Base-by-base conservation (phyloP, 1,139 yeast species). In the Blastobotrys capitulatus region DNA sequence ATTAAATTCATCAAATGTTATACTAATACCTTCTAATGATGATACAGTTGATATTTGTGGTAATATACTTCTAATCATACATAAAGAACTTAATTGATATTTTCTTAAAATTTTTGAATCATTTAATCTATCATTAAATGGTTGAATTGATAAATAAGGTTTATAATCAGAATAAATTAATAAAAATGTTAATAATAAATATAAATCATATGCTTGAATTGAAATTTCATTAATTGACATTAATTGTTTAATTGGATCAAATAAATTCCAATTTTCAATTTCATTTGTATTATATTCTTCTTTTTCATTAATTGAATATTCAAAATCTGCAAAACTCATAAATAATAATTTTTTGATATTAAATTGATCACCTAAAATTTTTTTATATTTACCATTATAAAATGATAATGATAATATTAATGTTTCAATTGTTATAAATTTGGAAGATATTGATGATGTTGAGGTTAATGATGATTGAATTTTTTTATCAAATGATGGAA, bases 381-480 rank as follows among this genome's bases (percentile, higher is more conserved):
- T 66, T 12, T 54, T 52, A 44, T 66, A 69, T 43, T 72, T 64
- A 2, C 70, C 70, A 7, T 60, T 61, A 52, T 67, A 66, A 2
- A 77, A 54, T 8, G 78, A 62, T 27, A 77, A 59, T 1, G 71
- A 69, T 56, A 74, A 77, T 31, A 77, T 55, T 32, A 79, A 48
- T 2, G 73, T 74, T n/a, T 69, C 67, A 12, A 71, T 63, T 0
- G 74, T 70, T 22, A 22, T n/a, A n/a, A n/a, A n/a, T n/a, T n/a
- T n/a, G n/a, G n/a, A n/a, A n/a, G n/a, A n/a, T n/a, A n/a, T n/a
- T n/a, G n/a, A n/a, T n/a, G n/a, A n/a, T n/a, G n/a, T 22, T 22
- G 25, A 22, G n/a, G 76, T 58, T 1, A 68, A 60, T 7, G 66
- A 63, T 3, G 62, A 60, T 9, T 62, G 55, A 35, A 66, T 63